Conservation (phyloP, 2,329 filamentous ascomycete genomes). For the Aschersonia sp. region DNA sequence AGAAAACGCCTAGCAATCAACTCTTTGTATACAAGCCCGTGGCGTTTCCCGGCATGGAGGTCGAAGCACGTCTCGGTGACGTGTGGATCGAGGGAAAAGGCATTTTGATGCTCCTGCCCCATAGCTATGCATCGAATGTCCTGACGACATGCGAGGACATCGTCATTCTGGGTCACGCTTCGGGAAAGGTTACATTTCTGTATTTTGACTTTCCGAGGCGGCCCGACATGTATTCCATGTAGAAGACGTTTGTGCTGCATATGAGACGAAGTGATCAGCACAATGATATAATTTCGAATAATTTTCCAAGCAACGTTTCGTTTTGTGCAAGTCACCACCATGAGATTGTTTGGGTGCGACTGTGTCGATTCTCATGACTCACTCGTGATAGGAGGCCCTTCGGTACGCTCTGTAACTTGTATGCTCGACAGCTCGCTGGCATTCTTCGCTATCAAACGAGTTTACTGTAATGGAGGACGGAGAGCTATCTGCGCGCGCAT, state of each 20-base stretch:
- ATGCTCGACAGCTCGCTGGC: no score
- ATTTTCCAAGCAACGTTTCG: no score
- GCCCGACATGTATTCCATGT: slow-evolving; percentile 2
- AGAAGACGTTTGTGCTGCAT: background rate
- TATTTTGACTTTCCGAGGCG: slow-evolving; percentile 4
- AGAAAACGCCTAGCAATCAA: slow-evolving; percentile 1
- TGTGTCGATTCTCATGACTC: no score
- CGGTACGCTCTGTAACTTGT: no score
- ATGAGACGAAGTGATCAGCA: no score
- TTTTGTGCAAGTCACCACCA: no score
- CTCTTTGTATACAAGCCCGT: slow-evolving; percentile 6
- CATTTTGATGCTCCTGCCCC: slow-evolving; percentile 4
- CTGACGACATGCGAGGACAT: slow-evolving; percentile 4
- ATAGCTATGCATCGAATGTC: slow-evolving; percentile 3
- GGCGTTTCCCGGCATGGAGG: slow-evolving; percentile 5
- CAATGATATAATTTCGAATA: no score
- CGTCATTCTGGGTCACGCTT: slow-evolving; percentile 5
- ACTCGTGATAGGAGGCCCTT: no score
- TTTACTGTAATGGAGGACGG: no score
- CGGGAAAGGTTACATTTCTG: slow-evolving; percentile 5
- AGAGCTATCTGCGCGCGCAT: no score
- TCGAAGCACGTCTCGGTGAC: slow-evolving; percentile 3
- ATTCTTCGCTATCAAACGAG: no score
- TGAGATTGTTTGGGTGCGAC: no score
- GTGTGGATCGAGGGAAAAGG: slow-evolving; percentile 5